Evolutionary conservation across 1,139 yeast genomes (phyloP), one percentile per base, ranked within the genome.

Genomic region (Candida frijolesensis): DNA sequence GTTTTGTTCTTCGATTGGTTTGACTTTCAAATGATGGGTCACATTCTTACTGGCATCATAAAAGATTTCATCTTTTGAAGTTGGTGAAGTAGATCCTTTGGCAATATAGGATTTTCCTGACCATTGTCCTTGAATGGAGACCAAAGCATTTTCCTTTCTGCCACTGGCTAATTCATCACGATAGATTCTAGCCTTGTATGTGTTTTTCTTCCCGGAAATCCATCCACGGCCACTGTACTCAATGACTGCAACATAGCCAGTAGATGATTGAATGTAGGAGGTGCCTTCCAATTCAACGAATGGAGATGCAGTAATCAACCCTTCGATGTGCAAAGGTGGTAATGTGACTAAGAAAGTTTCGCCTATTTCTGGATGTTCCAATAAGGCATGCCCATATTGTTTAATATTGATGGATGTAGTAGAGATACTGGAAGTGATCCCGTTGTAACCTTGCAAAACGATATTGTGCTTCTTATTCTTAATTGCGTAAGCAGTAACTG

Each of bases 321-420:
- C 98, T 71, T 94, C 99, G 54, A 94, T 86, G 67, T 92, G 98
- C 59, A 94, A 78, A n/a, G 96, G 90, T 11, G 99, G 99, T 60
- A 92, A 78, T n/a, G 97, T 89, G 51, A 91, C 76, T 61, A 89
- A 73, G 67, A 86, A 94, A 10, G 80, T 70, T 68, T 92, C 97
- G 52, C 82, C 77, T 54, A 83, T 68, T 51, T 78, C 78, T 56
- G 78, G 78, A 60, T 82, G 82, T 52, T 81, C 78, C 61, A 92
- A 75, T 46, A 91, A 62, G 1, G 96, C 96, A 66, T 92, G 97
- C 38, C 99, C 99, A 61, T 72, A 86, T 71, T 94, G 99, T 74
- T 87, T 90, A 50, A 94, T 96, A 56, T 82, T 84, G 57, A 92
- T 79, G 25, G 89, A 78, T 10, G 84, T 76, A 37, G 96, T 80